Base-by-base conservation (phyloP, 345 rosid genomes). In the Melaleuca quinquenervia region DNA sequence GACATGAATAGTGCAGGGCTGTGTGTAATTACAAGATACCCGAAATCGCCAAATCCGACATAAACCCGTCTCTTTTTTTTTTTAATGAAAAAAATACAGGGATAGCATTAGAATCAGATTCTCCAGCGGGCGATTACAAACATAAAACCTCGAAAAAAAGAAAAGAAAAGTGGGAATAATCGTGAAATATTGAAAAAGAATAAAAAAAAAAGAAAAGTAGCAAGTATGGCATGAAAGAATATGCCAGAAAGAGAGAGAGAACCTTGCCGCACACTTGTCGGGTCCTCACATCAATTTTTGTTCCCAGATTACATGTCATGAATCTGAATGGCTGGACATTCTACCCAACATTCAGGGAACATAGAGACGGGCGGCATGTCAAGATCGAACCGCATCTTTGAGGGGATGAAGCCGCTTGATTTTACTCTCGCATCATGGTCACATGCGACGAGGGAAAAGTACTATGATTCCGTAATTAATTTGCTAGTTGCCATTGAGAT, bases 391-490 rank as follows among this genome's bases (percentile, higher is more conserved):
- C 22, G 1, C 29, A 64, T 64, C 76, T 29, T 2, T 21, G 76
- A 64, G 11, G 76, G 75, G 44, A 16, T 7, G 7, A 15, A 29
- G 76, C 44, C 76, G 1, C 29, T 29, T 44, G 22, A 64, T 29
- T 29, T 36, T 64, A 0, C 44, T 7, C 44, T 29, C 44, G 44
- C 29, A 29, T 29, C 15, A 29, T 62, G 20, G 8, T 27, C 74
- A 14, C 29, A 15, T 0, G 11, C 11, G 3, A 62, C 1, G 36
- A 14, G 20, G 27, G 8, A 15, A 27, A 27, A 14, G 1, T 27
- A 62, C 6, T 27, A 36, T 18, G 11, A 60, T 60, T 6, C 41
- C 5, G 14, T 62, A 16, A 27, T 14, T 62, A 62, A n/a, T 27
- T 14, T 1, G 74, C 74, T 60, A 60, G 6, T n/a, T 1, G 3